Evolutionary conservation across 305 asterid species (phyloP).

Genomic region (Petunia hybrid): DNA sequence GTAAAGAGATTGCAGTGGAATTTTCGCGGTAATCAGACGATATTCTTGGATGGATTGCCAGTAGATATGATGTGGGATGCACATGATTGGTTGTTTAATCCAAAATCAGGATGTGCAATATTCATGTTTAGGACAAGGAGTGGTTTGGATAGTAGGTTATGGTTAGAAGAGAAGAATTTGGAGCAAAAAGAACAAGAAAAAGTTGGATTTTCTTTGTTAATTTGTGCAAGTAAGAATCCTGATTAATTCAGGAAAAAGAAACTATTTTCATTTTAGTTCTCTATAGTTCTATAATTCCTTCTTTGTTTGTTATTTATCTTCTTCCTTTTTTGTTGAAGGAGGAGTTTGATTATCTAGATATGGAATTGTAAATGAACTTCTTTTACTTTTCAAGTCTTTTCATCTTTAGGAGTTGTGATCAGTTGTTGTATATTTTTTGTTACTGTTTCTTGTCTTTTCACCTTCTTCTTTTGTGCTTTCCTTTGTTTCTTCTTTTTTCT

Average conservation of each 20-base stretch:
- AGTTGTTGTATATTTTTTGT: not conserved
- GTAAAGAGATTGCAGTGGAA: conserved; percentile 89
- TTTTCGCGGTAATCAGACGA: conserved; percentile 81
- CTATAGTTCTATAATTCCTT: not conserved
- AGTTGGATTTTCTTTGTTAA: conserved; percentile 67
- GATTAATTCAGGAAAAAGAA: not conserved
- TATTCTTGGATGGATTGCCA: conserved; percentile 73
- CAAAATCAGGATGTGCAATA: conserved; percentile 50
- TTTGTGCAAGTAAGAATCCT: conserved; percentile 55
- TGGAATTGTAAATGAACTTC: not conserved
- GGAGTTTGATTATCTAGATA: not conserved
- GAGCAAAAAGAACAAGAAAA: conserved; percentile 47
- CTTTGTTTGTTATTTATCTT: conserved; percentile 8
- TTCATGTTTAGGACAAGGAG: conserved; percentile 85
- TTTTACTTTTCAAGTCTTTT: not conserved
- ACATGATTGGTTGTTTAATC: conserved; percentile 69
- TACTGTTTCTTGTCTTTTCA: not conserved
- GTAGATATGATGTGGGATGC: conserved; percentile 96
- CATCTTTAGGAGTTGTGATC: not conserved
- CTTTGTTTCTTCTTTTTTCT: not conserved
- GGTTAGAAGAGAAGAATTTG: conserved; percentile 68
- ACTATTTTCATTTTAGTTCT: not conserved
- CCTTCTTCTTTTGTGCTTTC: not conserved
- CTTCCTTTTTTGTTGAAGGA: not conserved
- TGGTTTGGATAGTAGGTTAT: conserved; percentile 77